Conservation (phyloP, 441 rosid species). For the Euphorbia corollata region DNA sequence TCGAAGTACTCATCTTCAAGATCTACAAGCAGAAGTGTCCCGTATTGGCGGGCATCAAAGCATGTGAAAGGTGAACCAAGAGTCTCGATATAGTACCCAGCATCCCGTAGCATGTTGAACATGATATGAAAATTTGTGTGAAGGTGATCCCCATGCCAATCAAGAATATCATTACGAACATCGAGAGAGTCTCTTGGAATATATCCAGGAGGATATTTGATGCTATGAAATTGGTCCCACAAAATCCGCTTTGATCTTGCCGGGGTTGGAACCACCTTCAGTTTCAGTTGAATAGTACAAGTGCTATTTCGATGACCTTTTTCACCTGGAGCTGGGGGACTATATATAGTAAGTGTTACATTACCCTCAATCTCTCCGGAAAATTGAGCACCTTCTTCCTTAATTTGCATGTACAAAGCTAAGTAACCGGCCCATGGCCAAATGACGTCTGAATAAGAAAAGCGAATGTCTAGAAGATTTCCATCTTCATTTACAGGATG, state of each 20-base stretch:
- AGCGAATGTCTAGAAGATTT: slow-evolving; percentile 78
- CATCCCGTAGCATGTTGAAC: slow-evolving; percentile 93
- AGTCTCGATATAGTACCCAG: slow-evolving; percentile 86
- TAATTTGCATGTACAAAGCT: slow-evolving; percentile 93
- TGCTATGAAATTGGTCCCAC: slow-evolving; percentile 98
- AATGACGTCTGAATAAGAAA: slow-evolving; percentile 67
- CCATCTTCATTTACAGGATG: slow-evolving; percentile 84
- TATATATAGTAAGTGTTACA: slow-evolving; percentile 54
- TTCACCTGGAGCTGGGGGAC: slow-evolving; percentile 77
- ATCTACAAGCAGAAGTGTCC: slow-evolving; percentile 92
- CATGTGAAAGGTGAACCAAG: slow-evolving; percentile 98
- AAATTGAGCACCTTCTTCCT: slow-evolving; percentile 89
- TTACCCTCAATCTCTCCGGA: slow-evolving; percentile 83
- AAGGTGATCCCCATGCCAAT: slow-evolving; percentile 99
- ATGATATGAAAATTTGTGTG: slow-evolving; percentile 91
- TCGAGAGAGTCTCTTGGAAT: slow-evolving; percentile 96
- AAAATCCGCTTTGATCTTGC: slow-evolving; percentile 76
- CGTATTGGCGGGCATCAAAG: slow-evolving; percentile 88
- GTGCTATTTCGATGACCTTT: slow-evolving; percentile 52
- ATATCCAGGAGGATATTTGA: slow-evolving; percentile 97
- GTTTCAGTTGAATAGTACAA: slow-evolving; percentile 71
- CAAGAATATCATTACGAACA: slow-evolving; percentile 95
- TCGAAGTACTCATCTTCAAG: slow-evolving; percentile 91
- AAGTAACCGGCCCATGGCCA: slow-evolving; percentile 99
- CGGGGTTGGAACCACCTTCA: slow-evolving; percentile 85